phyloP scores from a whole-genome alignment of 345 rosid species.

The Populus tremula region DNA sequence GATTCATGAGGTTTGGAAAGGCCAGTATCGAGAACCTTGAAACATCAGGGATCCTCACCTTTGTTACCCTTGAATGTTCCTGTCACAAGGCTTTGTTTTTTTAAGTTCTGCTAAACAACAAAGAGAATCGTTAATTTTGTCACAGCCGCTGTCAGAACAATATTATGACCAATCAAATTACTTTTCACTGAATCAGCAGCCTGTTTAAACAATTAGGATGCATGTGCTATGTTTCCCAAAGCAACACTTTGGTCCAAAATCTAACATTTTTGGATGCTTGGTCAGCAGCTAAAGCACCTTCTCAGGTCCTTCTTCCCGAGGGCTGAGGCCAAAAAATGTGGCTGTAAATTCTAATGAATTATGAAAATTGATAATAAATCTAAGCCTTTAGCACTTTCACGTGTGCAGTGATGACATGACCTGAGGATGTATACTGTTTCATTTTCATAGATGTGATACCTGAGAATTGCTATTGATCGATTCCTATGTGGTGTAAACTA shows the following conservation, averaged over 20 bases:
- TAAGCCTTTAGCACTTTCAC: background rate
- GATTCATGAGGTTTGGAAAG: background rate
- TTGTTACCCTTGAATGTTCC: background rate
- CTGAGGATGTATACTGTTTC: background rate
- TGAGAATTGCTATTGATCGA: background rate
- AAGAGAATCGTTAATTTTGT: background rate
- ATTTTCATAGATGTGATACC: background rate
- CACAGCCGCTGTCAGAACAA: background rate
- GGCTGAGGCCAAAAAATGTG: background rate
- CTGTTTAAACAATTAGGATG: background rate
- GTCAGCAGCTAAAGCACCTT: background rate
- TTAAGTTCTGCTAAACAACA: background rate
- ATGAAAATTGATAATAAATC: no score
- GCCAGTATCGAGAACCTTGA: background rate
- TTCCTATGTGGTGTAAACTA: background rate
- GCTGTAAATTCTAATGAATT: background rate
- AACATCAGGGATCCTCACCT: background rate
- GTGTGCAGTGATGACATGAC: background rate
- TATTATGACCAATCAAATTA: background rate
- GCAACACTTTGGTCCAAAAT: background rate
- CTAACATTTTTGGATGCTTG: background rate
- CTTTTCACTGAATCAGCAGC: background rate
- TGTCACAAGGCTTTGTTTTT: background rate
- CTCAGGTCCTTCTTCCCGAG: background rate
- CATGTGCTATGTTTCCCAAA: background rate